phyloP scores from a whole-genome alignment of 768 basidiomycete genomes.

The Serendipita indica region DNA sequence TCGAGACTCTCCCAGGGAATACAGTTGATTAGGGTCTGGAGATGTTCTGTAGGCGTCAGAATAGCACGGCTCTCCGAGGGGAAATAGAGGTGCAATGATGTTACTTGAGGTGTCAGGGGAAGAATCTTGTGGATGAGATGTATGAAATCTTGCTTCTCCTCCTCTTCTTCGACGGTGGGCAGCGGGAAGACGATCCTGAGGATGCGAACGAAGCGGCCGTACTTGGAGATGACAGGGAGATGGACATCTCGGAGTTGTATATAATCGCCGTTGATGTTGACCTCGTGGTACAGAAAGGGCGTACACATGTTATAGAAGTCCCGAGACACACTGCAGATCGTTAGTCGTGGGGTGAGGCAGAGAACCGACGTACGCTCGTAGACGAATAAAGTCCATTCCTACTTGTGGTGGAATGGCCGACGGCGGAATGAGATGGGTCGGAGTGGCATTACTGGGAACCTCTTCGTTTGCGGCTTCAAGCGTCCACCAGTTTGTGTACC shows the following conservation, averaged over 20 bases:
- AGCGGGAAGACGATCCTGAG: neutral
- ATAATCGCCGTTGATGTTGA: neutral
- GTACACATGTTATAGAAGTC: neutral
- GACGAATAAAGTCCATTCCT: neutral
- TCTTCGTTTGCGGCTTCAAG: no score
- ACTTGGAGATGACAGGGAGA: neutral
- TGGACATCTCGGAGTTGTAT: neutral
- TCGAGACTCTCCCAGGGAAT: neutral
- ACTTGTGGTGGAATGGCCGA: no score
- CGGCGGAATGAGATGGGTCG: no score
- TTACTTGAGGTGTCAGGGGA: neutral
- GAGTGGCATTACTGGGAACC: no score
- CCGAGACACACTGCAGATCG: neutral
- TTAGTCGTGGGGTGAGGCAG: no score
- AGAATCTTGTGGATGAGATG: neutral
- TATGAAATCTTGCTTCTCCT: neutral
- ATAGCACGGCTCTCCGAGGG: no score
- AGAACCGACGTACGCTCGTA: neutral
- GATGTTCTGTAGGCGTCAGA: neutral
- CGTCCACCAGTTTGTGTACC: neutral
- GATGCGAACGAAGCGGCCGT: neutral
- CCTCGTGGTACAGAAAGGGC: neutral
- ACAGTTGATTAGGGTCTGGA: neutral
- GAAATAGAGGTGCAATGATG: neutral
- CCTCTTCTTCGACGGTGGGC: neutral